Evolutionary conservation across 805 yeast genomes (phyloP), one percentile per base, ranked within the genome.

Genomic region (Cyberlindnera euphorbiae): DNA sequence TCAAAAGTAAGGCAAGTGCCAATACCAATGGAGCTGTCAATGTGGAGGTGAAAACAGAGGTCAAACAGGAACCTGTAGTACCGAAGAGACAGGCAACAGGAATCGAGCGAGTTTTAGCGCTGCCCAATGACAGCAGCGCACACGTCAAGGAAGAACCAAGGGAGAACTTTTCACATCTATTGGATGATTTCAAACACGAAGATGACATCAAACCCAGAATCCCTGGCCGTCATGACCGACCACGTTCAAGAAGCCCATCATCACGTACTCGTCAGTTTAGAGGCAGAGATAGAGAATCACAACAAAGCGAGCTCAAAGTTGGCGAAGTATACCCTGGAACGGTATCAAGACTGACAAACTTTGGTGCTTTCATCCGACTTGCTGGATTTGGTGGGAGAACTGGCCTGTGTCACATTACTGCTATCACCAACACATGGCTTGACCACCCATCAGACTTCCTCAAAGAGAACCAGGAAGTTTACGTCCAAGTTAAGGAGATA

Each of bases 361-460:
- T 77, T 59, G 97, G 97, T 1, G 94, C 87, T 1, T 90, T 89
- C 53, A 72, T 87, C 0, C 58, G 73, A 8, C 55, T 89, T 1
- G 45, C 57, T 6, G 75, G 69, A 0, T 50, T 66, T 3, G 39
- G 50, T 26, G 52, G 53, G 11, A 44, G 43, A 17, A 77, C 64
- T 48, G 95, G 95, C 0, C 63, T 89, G 13, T 79, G 89, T 26
- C 97, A 89, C 53, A 69, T 83, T 0, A 85, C 95, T 1, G 81
- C 78, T 28, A 66, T 89, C 22, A 65, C 75, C 5, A 53, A 54
- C n/a, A 45, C 62, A 3, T 61, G 86, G 32, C 62, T 82, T 2
- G 59, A 66, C 6, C 71, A 71, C 31, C 86, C 90, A 0, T 53
- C 69, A 3, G 90, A 82, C 32, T 63, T 76, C 1, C 62, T 85